Conservation (phyloP, 1,284 basidiomycete genomes). For the Filobasidium uniguttulatum region DNA sequence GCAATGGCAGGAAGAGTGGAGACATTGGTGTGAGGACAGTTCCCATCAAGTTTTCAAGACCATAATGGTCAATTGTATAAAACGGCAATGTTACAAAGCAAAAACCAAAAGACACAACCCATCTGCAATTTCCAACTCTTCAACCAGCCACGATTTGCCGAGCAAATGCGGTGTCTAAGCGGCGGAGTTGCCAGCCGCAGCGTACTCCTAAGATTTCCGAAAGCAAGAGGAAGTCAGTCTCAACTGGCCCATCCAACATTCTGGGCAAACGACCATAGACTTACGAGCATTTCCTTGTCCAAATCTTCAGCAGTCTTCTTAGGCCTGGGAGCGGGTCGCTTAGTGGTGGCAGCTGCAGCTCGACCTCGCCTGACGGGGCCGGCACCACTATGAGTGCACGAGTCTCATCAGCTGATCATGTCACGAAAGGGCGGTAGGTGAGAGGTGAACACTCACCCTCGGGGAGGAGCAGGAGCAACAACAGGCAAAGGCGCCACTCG, state of each 20-base stretch:
- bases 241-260: neutral
- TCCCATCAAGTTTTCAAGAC: too few relatives aligned
- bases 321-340: conserved; percentile 34
- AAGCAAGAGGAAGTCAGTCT: too few relatives aligned
- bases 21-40: too few relatives aligned
- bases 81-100: too few relatives aligned
- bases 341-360: conserved; percentile 44
- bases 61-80: too few relatives aligned
- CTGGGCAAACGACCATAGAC: neutral
- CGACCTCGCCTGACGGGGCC: conserved; percentile 44
- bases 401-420: conserved; percentile 12
- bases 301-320: conserved; percentile 45
- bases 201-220: neutral
- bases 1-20: too few relatives aligned
- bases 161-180: neutral
- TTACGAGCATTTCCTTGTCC: conserved; percentile 46
- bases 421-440: conserved; percentile 12
- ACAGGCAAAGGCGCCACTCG: conserved; percentile 41
- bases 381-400: conserved; percentile 18
- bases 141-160: neutral
- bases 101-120: too few relatives aligned
- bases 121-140: too few relatives aligned
- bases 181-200: neutral
- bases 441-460: conserved; percentile 20
- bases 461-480: conserved; percentile 38